Conservation (phyloP, 768 basidiomycete genomes). For the Glaciozyma martinii region DNA sequence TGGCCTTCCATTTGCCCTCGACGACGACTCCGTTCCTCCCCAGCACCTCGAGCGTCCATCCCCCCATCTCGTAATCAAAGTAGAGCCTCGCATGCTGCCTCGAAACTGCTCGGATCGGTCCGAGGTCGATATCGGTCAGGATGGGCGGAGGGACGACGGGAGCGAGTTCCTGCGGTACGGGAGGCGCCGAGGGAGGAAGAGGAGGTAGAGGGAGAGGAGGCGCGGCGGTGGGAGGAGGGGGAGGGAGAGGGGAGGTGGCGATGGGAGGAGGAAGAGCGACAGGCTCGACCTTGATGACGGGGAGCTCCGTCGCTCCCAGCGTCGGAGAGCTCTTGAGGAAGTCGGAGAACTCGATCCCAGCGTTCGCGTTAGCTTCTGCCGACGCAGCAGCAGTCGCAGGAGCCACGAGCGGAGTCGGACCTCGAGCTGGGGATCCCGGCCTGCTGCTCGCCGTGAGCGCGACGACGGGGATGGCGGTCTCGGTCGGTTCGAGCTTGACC, state of each 20-base stretch:
- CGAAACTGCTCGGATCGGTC: slow-evolving; percentile 94
- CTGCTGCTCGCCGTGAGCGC: neutral
- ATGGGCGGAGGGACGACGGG: neutral
- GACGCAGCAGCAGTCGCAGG: neutral
- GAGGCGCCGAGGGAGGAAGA: neutral
- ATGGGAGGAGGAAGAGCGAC: neutral
- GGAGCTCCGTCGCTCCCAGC: neutral
- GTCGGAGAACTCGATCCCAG: slow-evolving; percentile 10
- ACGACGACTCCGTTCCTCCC: slow-evolving; percentile 99
- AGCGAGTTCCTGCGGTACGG: neutral
- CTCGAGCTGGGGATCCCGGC: neutral
- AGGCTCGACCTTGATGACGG: neutral
- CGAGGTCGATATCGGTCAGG: slow-evolving; percentile 58
- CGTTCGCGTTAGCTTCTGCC: neutral
- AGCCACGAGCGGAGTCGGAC: neutral
- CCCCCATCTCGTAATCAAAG: slow-evolving; percentile 60
- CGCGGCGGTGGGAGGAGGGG: no score
- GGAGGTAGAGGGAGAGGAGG: no score
- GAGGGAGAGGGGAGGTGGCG: no score
- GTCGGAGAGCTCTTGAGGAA: slow-evolving; percentile 11
- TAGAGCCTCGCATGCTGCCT: slow-evolving; percentile 90
- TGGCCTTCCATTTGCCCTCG: slow-evolving; percentile 88
- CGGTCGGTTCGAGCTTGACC: slow-evolving; percentile 13
- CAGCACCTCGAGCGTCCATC: slow-evolving; percentile 78
- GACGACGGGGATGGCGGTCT: neutral